phyloP scores from a whole-genome alignment of 2,329 filamentous ascomycete species.

The Neurospora sp. region DNA sequence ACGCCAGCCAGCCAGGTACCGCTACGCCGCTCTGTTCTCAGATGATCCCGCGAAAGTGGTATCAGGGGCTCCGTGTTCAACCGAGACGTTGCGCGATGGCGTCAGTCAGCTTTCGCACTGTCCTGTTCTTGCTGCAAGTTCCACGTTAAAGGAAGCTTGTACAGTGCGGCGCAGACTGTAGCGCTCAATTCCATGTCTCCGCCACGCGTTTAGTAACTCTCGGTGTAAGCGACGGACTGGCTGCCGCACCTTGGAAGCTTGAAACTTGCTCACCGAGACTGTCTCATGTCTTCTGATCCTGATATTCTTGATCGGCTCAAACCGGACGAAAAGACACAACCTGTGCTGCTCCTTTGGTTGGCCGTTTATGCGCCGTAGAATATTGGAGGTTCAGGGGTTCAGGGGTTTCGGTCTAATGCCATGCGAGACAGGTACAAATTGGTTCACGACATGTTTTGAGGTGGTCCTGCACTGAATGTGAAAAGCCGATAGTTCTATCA shows the following conservation, averaged over 20 bases:
- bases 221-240: background rate
- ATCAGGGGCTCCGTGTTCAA: background rate
- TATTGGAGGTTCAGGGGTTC: background rate
- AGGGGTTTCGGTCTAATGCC: background rate
- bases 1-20: background rate
- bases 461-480: background rate
- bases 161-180: background rate
- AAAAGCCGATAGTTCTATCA: background rate
- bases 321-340: background rate
- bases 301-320: background rate
- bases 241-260: background rate
- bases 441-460: background rate
- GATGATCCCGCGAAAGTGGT: background rate
- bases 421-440: background rate
- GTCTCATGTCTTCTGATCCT: background rate
- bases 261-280: conserved; percentile 8
- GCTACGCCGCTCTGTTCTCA: background rate
- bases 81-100: background rate
- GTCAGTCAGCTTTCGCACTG: background rate
- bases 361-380: background rate
- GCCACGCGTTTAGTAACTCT: background rate
- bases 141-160: background rate
- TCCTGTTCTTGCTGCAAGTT: background rate
- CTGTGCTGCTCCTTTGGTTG: background rate
- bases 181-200: background rate